Evolutionary conservation across 257 asterid genomes (phyloP).

Genomic region (Penstemon davidsonii): DNA sequence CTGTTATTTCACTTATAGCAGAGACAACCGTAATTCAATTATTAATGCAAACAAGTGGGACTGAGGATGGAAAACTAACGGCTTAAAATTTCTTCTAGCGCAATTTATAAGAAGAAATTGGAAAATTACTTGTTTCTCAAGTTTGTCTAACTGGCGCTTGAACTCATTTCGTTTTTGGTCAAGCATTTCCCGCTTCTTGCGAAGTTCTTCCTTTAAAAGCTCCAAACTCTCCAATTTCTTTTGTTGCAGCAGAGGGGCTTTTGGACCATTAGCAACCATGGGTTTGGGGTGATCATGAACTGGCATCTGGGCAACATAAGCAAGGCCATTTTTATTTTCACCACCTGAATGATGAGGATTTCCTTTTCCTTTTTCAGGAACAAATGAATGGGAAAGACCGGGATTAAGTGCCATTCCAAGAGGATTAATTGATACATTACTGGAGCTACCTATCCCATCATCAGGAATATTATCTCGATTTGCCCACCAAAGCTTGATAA

Average conservation of each 20-base stretch:
- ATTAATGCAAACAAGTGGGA: conserved; percentile 4
- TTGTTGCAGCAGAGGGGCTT: conserved; percentile 62
- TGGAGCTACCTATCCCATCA: conserved; percentile 45
- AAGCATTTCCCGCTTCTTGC: conserved; percentile 97
- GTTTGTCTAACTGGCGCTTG: conserved; percentile 67
- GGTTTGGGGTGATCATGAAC: conserved; percentile 50
- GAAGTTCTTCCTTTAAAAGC: conserved; percentile 88
- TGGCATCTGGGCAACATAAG: conserved; percentile 40
- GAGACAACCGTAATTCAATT: conserved; percentile 13
- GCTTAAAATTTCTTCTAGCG: conserved; percentile 12
- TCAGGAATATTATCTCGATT: conserved; percentile 83
- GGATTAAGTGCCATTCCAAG: conserved; percentile 32
- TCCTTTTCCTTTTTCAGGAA: conserved; percentile 52
- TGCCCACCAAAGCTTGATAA: conserved; percentile 97
- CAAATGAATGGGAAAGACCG: conserved; percentile 39
- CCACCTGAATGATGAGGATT: conserved; percentile 41
- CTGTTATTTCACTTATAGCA: conserved; percentile 1
- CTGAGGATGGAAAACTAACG: neutral
- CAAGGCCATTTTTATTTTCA: conserved; percentile 39
- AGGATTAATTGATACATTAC: conserved; percentile 34
- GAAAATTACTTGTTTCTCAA: conserved; percentile 75
- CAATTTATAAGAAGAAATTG: conserved; percentile 21
- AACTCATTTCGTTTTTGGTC: conserved; percentile 88
- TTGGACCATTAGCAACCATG: conserved; percentile 43
- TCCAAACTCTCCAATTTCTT: conserved; percentile 81